A percentile compares a stretch with the other conserved stretches of the same genome.
These are phyloP conservation scores for Sclerospora graminicola DNA, from an alignment of 352 stramenopile species.

Conservation along the genomic window DNA sequence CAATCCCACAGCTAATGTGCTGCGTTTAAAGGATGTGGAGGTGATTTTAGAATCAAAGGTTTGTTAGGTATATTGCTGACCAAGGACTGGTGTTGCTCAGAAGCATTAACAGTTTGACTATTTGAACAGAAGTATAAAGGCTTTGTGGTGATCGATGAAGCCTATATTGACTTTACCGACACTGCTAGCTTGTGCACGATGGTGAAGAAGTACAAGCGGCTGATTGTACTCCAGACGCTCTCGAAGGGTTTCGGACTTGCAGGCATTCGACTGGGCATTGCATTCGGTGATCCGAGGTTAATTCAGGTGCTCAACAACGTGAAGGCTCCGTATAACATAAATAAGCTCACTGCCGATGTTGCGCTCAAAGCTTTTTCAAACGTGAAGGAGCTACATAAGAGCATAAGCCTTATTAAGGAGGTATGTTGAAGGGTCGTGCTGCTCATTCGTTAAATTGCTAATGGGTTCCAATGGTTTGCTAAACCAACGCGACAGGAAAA, in stretches of 20 bases:
- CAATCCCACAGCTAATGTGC: slow-evolving; percentile 94
- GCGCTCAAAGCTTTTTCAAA: slow-evolving; percentile 57
- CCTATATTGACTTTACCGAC: slow-evolving; percentile 95
- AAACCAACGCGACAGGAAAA: slow-evolving; percentile 54
- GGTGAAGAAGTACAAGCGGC: slow-evolving; percentile 87
- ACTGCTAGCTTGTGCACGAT: slow-evolving; percentile 72
- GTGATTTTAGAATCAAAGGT: slow-evolving; percentile 78
- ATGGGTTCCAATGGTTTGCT: slow-evolving; percentile 1
- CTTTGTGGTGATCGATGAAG: slow-evolving; percentile 97
- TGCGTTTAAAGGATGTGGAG: slow-evolving; percentile 87
- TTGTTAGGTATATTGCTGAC: slow-evolving; percentile 2
- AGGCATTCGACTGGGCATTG: slow-evolving; percentile 89
- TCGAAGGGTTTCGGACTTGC: slow-evolving; percentile 97
- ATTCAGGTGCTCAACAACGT: slow-evolving; percentile 98
- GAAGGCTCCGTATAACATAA: slow-evolving; percentile 99
- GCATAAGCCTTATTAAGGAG: slow-evolving; percentile 63
- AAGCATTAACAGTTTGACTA: background rate
- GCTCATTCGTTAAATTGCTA: background rate
- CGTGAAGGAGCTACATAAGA: slow-evolving; percentile 38
- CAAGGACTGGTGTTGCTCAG: background rate
- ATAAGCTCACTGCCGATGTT: slow-evolving; percentile 90
- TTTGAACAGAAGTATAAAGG: slow-evolving; percentile 64
- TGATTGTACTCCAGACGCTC: slow-evolving; percentile 97
- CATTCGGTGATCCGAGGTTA: slow-evolving; percentile 86
- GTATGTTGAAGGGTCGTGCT: slow-evolving; percentile 7